Evolutionary conservation across 2,329 filamentous ascomycete genomes (phyloP), one percentile per base, ranked within the genome.

Genomic region (Paracamarosporium sp.): DNA sequence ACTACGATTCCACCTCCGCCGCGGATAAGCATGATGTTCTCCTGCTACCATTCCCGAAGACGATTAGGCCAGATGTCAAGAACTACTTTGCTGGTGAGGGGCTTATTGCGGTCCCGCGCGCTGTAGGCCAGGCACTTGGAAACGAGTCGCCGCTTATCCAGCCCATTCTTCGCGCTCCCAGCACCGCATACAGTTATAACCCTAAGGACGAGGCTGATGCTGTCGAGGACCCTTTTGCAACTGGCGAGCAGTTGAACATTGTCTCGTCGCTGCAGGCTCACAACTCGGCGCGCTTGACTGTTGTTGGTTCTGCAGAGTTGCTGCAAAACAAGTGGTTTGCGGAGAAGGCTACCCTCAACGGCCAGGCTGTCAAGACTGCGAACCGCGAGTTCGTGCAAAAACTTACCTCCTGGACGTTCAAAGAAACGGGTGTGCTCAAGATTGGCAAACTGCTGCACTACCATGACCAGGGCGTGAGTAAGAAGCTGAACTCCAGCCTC

Each of bases 371-470:
- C 41, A 85, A 86, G 75, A 90, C 91, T 12, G 85, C 85, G 66
- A 99, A 99, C 81, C 86, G 88, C 69, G 91, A 91, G 53, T 98
- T 99, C 72, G 90, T 91, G 20, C 89, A 90, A 79, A 88, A 90
- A 70, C 78, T 99, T 55, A 89, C 90, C n/a, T 90, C 86, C n/a
- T 99, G 95, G 95, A 88, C 93, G 0, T 99, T 99, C 83, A 89
- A 96, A 80, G 95, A 99, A 82, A 86, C 89, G 53, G 95, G 95
- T 67, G 92, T 99, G 11, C 76, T 99, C 67, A 90, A 90, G 68
- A 91, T 96, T 69, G 92, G 92, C 74, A 86, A 85, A 69, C 85
- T 98, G 63, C 86, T 93, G 79, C 95, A 99, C 79, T 88, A 88
- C 72, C 76, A 86, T 57, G 78, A 81, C 61, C 81, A 83, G 58